These are phyloP conservation scores for Botryobasidium botryosum DNA, from an alignment of 768 basidiomycete species.

Conservation along the genomic window DNA sequence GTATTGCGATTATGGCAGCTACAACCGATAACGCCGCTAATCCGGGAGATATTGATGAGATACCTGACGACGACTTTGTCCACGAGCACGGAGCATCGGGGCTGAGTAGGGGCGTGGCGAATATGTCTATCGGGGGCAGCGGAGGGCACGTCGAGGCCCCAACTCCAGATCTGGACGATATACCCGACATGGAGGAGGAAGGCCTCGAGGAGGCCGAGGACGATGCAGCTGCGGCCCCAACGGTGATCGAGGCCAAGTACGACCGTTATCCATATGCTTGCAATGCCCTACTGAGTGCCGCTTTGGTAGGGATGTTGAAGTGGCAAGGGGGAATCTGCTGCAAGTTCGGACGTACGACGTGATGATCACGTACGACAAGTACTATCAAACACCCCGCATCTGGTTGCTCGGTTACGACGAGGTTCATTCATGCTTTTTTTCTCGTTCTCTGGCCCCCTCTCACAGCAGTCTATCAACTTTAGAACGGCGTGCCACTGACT, in stretches of 20 bases:
- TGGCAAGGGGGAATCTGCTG: conserved; percentile 65
- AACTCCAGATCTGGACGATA: conserved; percentile 91
- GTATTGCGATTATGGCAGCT: background rate
- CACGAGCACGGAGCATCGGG: conserved; percentile 7
- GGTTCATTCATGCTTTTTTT: conserved; percentile 26
- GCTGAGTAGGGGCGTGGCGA: conserved; percentile 7
- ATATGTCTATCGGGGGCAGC: conserved; percentile 6
- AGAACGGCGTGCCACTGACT: conserved; percentile 81
- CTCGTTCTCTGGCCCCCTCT: background rate
- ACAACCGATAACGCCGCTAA: conserved; percentile 30
- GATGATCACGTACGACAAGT: conserved; percentile 99
- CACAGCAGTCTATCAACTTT: background rate
- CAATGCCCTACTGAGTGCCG: too few species aligned
- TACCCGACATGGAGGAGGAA: conserved; percentile 99
- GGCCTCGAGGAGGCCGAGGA: conserved; percentile 74
- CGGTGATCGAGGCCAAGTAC: conserved; percentile 33
- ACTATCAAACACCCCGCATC: conserved; percentile 95
- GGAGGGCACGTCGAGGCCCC: conserved; percentile 21
- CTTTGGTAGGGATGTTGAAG: conserved; percentile 42
- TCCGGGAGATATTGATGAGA: conserved; percentile 59
- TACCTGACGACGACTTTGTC: conserved; percentile 62
- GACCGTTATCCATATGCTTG: too few species aligned
- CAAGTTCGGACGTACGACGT: conserved; percentile 98
- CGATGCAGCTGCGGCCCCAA: conserved; percentile 58
- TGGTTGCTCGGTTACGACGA: conserved; percentile 98